Conservation (phyloP, 2,329 filamentous ascomycete genomes). For the Diaporthe ilicicola region DNA sequence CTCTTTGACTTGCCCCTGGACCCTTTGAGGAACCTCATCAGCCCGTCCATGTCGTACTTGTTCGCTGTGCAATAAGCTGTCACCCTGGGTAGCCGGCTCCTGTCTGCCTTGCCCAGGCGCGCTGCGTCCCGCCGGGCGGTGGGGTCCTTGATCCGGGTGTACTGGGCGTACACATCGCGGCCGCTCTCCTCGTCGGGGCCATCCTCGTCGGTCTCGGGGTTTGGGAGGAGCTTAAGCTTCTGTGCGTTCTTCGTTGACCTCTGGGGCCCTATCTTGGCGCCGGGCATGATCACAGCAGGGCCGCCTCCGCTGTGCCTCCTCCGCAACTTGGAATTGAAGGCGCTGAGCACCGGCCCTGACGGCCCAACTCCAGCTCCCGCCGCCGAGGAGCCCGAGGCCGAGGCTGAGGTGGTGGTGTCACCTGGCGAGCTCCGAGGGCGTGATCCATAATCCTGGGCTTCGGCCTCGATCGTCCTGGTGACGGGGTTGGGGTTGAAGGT, state of each 20-base stretch:
- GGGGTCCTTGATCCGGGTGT: constrained; percentile 96
- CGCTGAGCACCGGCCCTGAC: constrained; percentile 70
- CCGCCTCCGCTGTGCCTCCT: constrained; percentile 85
- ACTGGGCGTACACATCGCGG: constrained; percentile 96
- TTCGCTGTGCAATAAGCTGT: constrained; percentile 97
- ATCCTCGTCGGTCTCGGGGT: constrained; percentile 83
- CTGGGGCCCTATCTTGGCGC: constrained; percentile 87
- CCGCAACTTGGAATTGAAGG: constrained; percentile 86
- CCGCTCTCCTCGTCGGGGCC: constrained; percentile 87
- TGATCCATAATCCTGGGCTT: constrained; percentile 41
- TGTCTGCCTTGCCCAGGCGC: constrained; percentile 89
- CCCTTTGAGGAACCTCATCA: constrained; percentile 92
- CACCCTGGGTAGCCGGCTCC: constrained; percentile 85
- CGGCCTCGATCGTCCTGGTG: constrained; percentile 66
- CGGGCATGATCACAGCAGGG: constrained; percentile 62
- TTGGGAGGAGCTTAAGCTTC: constrained; percentile 96
- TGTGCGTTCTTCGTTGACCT: constrained; percentile 94
- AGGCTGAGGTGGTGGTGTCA: constrained; percentile 46
- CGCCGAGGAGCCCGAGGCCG: constrained; percentile 42
- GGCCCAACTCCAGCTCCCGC: constrained; percentile 44
- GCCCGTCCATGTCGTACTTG: constrained; percentile 86
- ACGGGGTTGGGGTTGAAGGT: constrained; percentile 80
- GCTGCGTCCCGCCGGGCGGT: constrained; percentile 92
- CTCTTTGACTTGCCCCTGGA: constrained; percentile 75
- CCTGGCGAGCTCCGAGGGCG: constrained; percentile 37